Evolutionary conservation across 2,329 filamentous ascomycete species (phyloP).

Genomic region (Nectriaceae sp.): DNA sequence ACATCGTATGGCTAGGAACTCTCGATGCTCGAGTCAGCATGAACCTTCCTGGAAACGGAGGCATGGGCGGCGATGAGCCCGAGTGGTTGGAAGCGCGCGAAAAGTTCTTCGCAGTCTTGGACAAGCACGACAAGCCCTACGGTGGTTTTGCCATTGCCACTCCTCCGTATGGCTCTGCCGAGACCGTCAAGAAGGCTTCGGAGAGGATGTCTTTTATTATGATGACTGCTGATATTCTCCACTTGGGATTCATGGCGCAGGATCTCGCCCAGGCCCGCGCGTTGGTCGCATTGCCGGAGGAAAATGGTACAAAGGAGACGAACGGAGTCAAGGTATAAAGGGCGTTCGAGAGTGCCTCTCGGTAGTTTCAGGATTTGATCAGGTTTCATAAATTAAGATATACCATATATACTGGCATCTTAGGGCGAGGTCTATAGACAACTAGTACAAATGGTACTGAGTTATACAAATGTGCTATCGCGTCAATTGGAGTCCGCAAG

Average conservation of each 20-base stretch:
- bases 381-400: no score
- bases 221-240: conserved; percentile 25
- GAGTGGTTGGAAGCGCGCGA: conserved; percentile 43
- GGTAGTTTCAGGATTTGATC: no score
- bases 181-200: conserved; percentile 24
- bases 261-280: conserved; percentile 17
- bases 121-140: conserved; percentile 49
- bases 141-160: conserved; percentile 33
- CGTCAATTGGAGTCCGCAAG: no score
- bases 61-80: conserved; percentile 37
- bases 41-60: conserved; percentile 38
- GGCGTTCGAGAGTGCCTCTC: no score
- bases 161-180: conserved; percentile 26
- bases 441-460: no score
- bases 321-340: neutral
- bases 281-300: conserved; percentile 6
- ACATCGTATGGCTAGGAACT: conserved; percentile 48
- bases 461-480: no score
- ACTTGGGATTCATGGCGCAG: conserved; percentile 21
- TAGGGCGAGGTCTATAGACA: no score
- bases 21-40: conserved; percentile 48
- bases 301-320: neutral
- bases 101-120: conserved; percentile 39
- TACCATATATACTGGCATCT: no score
- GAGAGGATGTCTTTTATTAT: conserved; percentile 29